These are phyloP conservation scores for Apiotrichum porosum DNA, from an alignment of 1,284 basidiomycete genomes.

Conservation along the genomic window DNA sequence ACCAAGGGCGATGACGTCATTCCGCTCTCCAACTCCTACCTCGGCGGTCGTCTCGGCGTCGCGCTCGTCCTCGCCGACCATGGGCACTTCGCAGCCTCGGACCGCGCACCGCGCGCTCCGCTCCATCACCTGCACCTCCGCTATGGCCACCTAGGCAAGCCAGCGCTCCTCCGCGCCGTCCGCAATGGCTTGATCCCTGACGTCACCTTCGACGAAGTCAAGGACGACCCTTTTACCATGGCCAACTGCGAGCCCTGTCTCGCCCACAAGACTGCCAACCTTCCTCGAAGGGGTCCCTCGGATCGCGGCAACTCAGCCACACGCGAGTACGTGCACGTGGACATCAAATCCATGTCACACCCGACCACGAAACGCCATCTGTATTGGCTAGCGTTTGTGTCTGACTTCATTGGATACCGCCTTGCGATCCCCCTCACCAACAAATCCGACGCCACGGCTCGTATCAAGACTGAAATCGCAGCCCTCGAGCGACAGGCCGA, in stretches of 20 bases:
- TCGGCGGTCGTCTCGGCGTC: not conserved
- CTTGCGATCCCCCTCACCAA: not conserved
- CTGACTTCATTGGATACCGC: not conserved
- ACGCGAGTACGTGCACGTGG: constrained; percentile 1
- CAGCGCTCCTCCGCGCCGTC: not conserved
- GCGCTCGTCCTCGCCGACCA: too few relatives aligned
- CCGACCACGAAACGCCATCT: not conserved
- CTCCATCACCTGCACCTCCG: not conserved
- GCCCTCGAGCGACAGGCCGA: not conserved
- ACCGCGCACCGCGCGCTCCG: not conserved
- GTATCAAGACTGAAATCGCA: not conserved
- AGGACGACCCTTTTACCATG: not conserved
- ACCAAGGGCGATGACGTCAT: not conserved
- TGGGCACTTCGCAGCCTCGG: too few relatives aligned
- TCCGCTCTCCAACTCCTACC: not conserved
- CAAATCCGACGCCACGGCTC: not conserved
- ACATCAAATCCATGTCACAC: not conserved
- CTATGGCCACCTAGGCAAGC: not conserved
- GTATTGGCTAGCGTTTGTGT: not conserved
- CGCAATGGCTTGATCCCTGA: not conserved
- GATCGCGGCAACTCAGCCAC: not conserved
- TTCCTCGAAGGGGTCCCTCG: not conserved
- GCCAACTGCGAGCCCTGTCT: not conserved
- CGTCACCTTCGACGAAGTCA: not conserved
- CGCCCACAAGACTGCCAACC: not conserved